Base-by-base conservation (phyloP, 495 filamentous ascomycete genomes). In the Talaromyces wortmannii region DNA sequence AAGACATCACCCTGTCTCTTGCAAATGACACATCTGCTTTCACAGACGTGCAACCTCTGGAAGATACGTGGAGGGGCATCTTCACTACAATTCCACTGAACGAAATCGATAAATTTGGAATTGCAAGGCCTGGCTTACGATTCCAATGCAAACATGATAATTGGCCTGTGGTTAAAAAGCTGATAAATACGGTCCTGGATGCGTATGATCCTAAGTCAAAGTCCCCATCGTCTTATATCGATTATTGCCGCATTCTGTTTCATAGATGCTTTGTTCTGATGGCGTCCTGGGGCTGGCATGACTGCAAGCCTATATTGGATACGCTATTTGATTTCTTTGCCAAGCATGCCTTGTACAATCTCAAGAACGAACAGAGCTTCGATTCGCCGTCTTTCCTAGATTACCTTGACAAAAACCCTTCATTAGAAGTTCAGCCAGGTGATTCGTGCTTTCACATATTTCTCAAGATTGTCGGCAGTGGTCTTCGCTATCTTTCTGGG, bases 381-480 rank as follows among this genome's bases (percentile, higher is more conserved):
- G 82, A 79, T 42, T 96, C 94, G 2, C 88, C 90, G 5, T 65
- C 68, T 6, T 97, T 96, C 58, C 81, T 97, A 6, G 84, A 90
- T 52, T 68, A 86, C 46, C 83, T 97, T 2, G 78, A 85, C 50
- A 62, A 70, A 29, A 72, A 75, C 13, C 89, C 87, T 7, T 74
- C 74, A 1, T 67, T 96, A 13, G 73, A 78, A 11, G 67, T 87
- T 32, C 74, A 79, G 47, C 68, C 80, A 5, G 83, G 85, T 30
- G 94, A 98, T 61, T 80, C 82, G n/a, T 89, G 90, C 56, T 98
- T 98, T 59, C 88, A 95, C 65, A 86, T 96, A n/a, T 83, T 96
- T 53, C 76, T 97, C 45, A 98, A 98, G 63, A 83, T 90, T 17
- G 70, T 96, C 45, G 91, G 80, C 13, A 67, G 83, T 57, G 84